Conservation (phyloP, 768 basidiomycete genomes). For the Termitomyces sp. region DNA sequence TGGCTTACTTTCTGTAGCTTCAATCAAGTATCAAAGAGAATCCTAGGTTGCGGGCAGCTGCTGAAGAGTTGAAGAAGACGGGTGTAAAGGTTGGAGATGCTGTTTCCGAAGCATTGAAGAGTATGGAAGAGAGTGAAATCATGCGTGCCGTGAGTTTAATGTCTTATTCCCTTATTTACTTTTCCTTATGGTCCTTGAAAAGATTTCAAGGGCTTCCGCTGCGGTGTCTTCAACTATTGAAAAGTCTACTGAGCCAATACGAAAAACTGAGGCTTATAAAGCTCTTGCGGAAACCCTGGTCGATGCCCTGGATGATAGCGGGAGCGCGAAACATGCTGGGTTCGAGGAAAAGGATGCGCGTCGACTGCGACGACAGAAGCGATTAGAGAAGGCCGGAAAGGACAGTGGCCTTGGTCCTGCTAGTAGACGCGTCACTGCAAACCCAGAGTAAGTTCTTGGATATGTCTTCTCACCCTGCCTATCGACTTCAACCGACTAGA, state of each 20-base stretch:
- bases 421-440: slow-evolving; percentile 50
- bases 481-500: slow-evolving; percentile 32
- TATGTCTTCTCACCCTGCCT: neutral
- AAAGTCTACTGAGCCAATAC: slow-evolving; percentile 92
- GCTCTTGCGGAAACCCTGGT: slow-evolving; percentile 80
- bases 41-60: slow-evolving; percentile 84
- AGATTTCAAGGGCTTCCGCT: slow-evolving; percentile 84
- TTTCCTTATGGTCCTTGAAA: neutral
- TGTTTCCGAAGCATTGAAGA: slow-evolving; percentile 84
- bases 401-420: slow-evolving; percentile 47
- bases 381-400: slow-evolving; percentile 83
- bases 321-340: slow-evolving; percentile 89
- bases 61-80: slow-evolving; percentile 84
- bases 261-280: slow-evolving; percentile 95
- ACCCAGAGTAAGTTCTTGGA: slow-evolving; percentile 67
- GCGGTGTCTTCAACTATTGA: slow-evolving; percentile 84
- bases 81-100: slow-evolving; percentile 94
- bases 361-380: slow-evolving; percentile 68
- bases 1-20: slow-evolving; percentile 44
- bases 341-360: slow-evolving; percentile 95
- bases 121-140: slow-evolving; percentile 93
- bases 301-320: slow-evolving; percentile 92
- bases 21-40: slow-evolving; percentile 96
- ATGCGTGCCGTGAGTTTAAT: slow-evolving; percentile 67
- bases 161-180: neutral